Evolutionary conservation across 805 yeast species (phyloP).

Genomic region (Tetrapisispora nanseiensis): DNA sequence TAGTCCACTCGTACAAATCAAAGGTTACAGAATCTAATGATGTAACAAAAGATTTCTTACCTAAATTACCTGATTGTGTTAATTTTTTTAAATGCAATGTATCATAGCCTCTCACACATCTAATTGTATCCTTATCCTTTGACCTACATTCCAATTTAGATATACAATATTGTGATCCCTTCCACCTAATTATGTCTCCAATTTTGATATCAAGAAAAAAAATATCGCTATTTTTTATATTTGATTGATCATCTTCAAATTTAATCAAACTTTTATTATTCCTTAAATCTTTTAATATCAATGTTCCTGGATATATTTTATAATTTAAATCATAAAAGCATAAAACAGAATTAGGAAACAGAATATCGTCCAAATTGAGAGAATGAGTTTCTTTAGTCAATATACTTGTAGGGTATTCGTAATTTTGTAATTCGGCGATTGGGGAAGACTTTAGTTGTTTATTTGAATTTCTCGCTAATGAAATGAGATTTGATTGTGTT

Average conservation of each 20-base stretch:
- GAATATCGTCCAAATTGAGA: slow-evolving; percentile 15
- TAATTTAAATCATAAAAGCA: slow-evolving; percentile 37
- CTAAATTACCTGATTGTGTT: slow-evolving; percentile 13
- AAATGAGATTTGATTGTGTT: no score
- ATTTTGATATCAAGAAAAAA: slow-evolving; percentile 42
- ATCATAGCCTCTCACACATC: slow-evolving; percentile 56
- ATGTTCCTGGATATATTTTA: slow-evolving; percentile 41
- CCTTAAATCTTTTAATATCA: slow-evolving; percentile 21
- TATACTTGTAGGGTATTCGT: background rate
- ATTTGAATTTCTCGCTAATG: background rate
- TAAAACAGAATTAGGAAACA: slow-evolving; percentile 40
- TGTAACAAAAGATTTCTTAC: slow-evolving; percentile 11
- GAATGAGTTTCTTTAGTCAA: background rate
- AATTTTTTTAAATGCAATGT: slow-evolving; percentile 33
- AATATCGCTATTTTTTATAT: slow-evolving; percentile 26
- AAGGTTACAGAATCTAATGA: slow-evolving; percentile 28
- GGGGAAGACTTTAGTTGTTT: background rate
- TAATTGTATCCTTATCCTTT: slow-evolving; percentile 25
- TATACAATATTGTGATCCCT: slow-evolving; percentile 33
- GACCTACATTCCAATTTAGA: slow-evolving; percentile 35
- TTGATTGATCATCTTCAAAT: slow-evolving; percentile 15
- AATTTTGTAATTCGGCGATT: background rate
- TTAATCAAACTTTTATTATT: slow-evolving; percentile 11
- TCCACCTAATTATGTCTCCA: slow-evolving; percentile 42
- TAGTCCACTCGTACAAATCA: slow-evolving; percentile 29